Base-by-base conservation (phyloP, 805 yeast genomes). In the Suhomyces vadensis region DNA sequence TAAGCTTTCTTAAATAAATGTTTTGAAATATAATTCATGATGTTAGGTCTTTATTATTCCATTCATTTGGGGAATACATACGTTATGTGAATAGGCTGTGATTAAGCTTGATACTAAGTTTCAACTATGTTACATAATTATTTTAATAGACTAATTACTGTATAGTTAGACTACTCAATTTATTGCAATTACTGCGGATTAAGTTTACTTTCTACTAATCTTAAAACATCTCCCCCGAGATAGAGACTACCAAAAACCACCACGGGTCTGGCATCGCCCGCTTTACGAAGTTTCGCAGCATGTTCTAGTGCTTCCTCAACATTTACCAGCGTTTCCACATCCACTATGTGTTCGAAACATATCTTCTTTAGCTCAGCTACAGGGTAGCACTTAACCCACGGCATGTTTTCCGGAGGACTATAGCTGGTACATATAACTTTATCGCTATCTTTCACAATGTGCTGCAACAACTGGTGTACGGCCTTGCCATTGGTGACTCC, bases 371-470 rank as follows among this genome's bases (percentile, higher is more conserved):
- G 56, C 13, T 60, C 65, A 1, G 45, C 53, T 0, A 69, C 56
- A 3, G 58, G 54, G 49, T 70, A 72, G 1, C 91, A 66, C 33
- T 71, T 56, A 4, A 94, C 81, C 98, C 98, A 94, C 0, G 98
- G 97, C 99, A 94, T 94, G 0, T 88, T 85, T 10, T 84, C 91
- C 0, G 95, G 92, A 1, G 67, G 54, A 2, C 82, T 77, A 59
- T 91, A 94, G 24, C 69, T 58, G 0, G 92, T 81, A 0, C 83
- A 74, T 1, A 84, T 64, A 0, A 91, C 77, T 2, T 67, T 61
- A 54, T 90, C 97, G 0, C 63, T 57, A 1, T 67, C 54, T 16
- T 47, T 51, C 3, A 86, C 58, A 2, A 88, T 62, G 14, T 78
- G 74, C 23, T 65, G 57, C 31, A 87, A 61, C 16, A 90, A 62